phyloP scores from a whole-genome alignment of 1,284 basidiomycete genomes.

The Cryptococcus floricola region DNA sequence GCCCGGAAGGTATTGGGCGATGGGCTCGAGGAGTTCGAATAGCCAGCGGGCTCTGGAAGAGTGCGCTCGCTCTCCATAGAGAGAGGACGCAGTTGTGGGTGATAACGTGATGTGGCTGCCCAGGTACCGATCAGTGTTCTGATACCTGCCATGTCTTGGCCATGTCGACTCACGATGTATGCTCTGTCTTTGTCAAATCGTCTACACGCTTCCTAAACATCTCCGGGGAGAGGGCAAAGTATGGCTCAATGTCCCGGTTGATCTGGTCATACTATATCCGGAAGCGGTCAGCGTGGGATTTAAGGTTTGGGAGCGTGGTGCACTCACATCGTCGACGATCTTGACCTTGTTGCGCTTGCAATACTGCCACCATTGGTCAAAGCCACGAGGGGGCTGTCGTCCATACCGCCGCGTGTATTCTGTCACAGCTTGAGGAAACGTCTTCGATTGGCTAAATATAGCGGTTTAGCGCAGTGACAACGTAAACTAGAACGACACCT shows the following conservation, averaged over 20 bases:
- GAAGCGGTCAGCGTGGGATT: conserved; percentile 3
- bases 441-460: conserved; percentile 40
- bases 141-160: too few species aligned
- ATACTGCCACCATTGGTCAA: conserved; percentile 49
- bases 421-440: conserved; percentile 44
- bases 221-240: conserved; percentile 40
- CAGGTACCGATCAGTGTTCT: neutral
- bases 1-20: conserved; percentile 32
- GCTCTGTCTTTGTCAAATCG: conserved; percentile 13
- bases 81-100: conserved; percentile 21
- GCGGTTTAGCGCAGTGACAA: neutral
- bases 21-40: conserved; percentile 32
- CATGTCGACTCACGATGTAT: conserved; percentile 30
- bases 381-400: conserved; percentile 50
- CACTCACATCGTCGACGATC: conserved; percentile 49
- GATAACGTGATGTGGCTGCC: conserved; percentile 31
- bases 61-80: conserved; percentile 29
- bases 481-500: conserved; percentile 6
- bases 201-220: conserved; percentile 33
- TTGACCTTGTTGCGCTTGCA: conserved; percentile 43
- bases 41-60: conserved; percentile 25
- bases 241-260: conserved; percentile 40
- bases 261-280: conserved; percentile 47
- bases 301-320: neutral
- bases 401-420: conserved; percentile 49